phyloP scores from a whole-genome alignment of 345 rosid genomes.

The Leavenworthia alabamica region DNA sequence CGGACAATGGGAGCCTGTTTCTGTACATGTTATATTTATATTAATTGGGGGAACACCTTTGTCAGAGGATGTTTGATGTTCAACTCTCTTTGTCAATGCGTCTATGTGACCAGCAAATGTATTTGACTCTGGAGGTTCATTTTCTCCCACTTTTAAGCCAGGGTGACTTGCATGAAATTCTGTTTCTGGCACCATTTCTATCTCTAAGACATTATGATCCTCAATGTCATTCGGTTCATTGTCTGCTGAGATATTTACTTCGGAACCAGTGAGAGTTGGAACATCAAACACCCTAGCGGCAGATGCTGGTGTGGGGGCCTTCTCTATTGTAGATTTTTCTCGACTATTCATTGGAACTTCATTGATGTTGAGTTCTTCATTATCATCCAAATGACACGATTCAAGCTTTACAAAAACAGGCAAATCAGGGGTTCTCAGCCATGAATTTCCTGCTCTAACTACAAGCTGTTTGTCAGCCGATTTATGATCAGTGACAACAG shows the following conservation, averaged over 20 bases:
- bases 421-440: slow-evolving; percentile 24
- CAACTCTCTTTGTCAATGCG: slow-evolving; percentile 14
- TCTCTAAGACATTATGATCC: slow-evolving; percentile 16
- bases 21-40: slow-evolving; percentile 24
- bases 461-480: slow-evolving; percentile 17
- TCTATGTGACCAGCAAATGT: slow-evolving; percentile 5
- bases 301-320: no score
- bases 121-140: slow-evolving; percentile 23
- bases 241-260: slow-evolving; percentile 13
- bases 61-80: slow-evolving; percentile 2
- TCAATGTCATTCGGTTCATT: slow-evolving; percentile 22
- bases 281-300: no score
- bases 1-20: slow-evolving; percentile 24
- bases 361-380: slow-evolving; percentile 28
- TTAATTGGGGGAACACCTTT: slow-evolving; percentile 10
- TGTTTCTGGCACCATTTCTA: slow-evolving; percentile 17
- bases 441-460: slow-evolving; percentile 24
- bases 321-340: no score
- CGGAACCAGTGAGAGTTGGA: no score
- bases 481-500: slow-evolving; percentile 30
- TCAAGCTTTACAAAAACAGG: slow-evolving; percentile 32
- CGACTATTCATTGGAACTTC: no score
- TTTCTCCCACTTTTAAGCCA: slow-evolving; percentile 24
- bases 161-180: slow-evolving; percentile 24
- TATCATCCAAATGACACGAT: slow-evolving; percentile 40